A percentile compares a stretch with the other conserved stretches of the same genome.
Conservation (phyloP, 768 basidiomycete genomes). For the Suillus lakei region DNA sequence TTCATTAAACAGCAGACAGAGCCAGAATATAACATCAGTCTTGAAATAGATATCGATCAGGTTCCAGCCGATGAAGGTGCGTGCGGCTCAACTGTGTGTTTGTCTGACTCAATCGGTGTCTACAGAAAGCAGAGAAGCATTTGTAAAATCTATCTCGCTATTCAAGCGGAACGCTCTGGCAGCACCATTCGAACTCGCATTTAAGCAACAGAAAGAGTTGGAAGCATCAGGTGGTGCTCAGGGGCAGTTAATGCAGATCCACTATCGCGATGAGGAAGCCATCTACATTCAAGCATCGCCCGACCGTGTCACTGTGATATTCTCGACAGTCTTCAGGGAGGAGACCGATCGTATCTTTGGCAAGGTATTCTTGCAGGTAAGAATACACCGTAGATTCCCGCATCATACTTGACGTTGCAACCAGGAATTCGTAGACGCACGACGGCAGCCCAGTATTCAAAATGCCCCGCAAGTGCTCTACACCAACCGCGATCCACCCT, state of each 20-base stretch:
- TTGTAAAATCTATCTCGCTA: slow-evolving; percentile 81
- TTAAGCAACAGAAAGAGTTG: slow-evolving; percentile 81
- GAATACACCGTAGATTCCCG: slow-evolving; percentile 13
- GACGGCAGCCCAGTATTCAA: slow-evolving; percentile 89
- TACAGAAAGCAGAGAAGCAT: slow-evolving; percentile 76
- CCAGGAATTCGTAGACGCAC: slow-evolving; percentile 99
- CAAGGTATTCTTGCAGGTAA: slow-evolving; percentile 96
- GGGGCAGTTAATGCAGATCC: slow-evolving; percentile 89
- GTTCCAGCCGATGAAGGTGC: slow-evolving; percentile 81
- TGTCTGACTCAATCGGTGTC: slow-evolving; percentile 15
- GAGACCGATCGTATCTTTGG: slow-evolving; percentile 98
- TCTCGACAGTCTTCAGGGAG: slow-evolving; percentile 95
- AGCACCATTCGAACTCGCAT: slow-evolving; percentile 92
- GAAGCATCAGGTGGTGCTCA: slow-evolving; percentile 69
- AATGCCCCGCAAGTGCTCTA: slow-evolving; percentile 97
- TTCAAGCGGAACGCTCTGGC: slow-evolving; percentile 94
- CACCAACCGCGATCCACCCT: slow-evolving; percentile 91
- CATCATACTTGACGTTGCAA: slow-evolving; percentile 11
- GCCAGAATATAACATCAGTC: slow-evolving; percentile 86
- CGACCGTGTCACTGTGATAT: slow-evolving; percentile 97
- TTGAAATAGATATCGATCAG: slow-evolving; percentile 87
- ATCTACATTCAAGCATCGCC: slow-evolving; percentile 93
- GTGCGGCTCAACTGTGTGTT: slow-evolving; percentile 22
- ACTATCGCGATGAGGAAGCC: slow-evolving; percentile 96
- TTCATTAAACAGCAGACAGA: slow-evolving; percentile 73